Evolutionary conservation across 1,284 basidiomycete species (phyloP).

Genomic region (Fomitopsis palustris): DNA sequence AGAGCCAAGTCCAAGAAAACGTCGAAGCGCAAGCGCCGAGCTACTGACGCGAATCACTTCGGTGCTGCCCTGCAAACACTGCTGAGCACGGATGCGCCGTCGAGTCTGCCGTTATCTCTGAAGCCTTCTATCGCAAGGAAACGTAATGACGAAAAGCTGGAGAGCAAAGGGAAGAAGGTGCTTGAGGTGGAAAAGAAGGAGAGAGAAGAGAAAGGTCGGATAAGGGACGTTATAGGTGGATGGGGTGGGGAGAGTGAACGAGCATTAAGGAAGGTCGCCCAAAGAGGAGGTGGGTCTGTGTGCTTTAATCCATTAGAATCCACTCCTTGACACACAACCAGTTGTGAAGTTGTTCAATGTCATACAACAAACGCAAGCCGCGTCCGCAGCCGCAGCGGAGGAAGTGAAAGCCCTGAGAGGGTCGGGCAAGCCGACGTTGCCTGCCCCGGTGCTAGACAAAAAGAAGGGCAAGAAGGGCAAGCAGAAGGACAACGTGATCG

Average conservation of each 20-base stretch:
- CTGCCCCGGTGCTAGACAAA: slow-evolving; percentile 55
- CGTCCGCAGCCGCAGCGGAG: slow-evolving; percentile 46
- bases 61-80: slow-evolving; percentile 69
- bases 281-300: slow-evolving; percentile 68
- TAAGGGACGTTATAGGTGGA: slow-evolving; percentile 75
- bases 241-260: slow-evolving; percentile 81
- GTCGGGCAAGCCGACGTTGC: slow-evolving; percentile 66
- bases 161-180: slow-evolving; percentile 64
- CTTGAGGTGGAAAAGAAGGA: slow-evolving; percentile 70
- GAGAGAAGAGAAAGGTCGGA: slow-evolving; percentile 68
- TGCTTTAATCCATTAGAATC: too few relatives aligned
- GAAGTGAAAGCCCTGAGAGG: slow-evolving; percentile 60
- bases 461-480: slow-evolving; percentile 45
- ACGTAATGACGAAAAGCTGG: slow-evolving; percentile 70
- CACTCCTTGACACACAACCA: too few relatives aligned
- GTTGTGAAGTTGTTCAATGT: slow-evolving; percentile 82
- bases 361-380: slow-evolving; percentile 73
- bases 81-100: slow-evolving; percentile 63
- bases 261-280: slow-evolving; percentile 74
- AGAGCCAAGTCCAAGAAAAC: slow-evolving; percentile 71
- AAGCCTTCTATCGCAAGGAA: slow-evolving; percentile 68
- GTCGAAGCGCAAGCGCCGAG: slow-evolving; percentile 73
- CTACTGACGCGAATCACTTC: slow-evolving; percentile 70
- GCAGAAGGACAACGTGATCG: slow-evolving; percentile 50
- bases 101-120: slow-evolving; percentile 65